Conservation (phyloP, 2,329 filamentous ascomycete species). For the Truncatella angustata region DNA sequence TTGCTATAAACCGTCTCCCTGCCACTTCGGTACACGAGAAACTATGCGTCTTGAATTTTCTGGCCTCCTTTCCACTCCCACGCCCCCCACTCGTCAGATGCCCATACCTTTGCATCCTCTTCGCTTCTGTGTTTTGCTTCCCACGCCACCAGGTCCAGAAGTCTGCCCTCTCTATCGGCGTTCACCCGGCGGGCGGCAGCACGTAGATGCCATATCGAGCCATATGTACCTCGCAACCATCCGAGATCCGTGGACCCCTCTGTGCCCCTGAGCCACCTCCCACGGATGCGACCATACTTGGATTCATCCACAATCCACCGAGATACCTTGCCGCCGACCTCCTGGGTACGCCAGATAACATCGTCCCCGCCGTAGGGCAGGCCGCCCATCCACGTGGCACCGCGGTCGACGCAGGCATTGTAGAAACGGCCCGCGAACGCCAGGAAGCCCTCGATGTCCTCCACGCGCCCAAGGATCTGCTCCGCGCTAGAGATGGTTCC, state of each 20-base stretch:
- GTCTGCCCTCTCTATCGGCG: neutral
- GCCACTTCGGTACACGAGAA: no score
- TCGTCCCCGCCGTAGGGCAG: neutral
- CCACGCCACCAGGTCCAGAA: neutral
- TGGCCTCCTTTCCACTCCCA: neutral
- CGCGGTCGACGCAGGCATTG: neutral
- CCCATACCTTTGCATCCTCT: neutral
- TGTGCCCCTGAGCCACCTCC: neutral
- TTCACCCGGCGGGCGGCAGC: neutral
- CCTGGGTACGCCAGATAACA: neutral
- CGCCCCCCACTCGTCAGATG: neutral
- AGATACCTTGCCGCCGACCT: neutral
- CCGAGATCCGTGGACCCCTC: neutral
- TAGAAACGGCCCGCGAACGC: neutral
- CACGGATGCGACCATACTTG: neutral
- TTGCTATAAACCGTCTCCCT: no score
- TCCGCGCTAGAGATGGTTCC: neutral
- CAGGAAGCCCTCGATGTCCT: neutral
- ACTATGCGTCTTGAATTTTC: neutral
- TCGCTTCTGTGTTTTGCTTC: neutral
- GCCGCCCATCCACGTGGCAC: neutral
- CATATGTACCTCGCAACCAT: neutral
- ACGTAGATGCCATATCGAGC: neutral
- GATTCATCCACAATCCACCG: neutral
- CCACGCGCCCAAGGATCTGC: neutral